phyloP scores from a whole-genome alignment of 2,329 filamentous ascomycete genomes.

The Orbilia javanica region DNA sequence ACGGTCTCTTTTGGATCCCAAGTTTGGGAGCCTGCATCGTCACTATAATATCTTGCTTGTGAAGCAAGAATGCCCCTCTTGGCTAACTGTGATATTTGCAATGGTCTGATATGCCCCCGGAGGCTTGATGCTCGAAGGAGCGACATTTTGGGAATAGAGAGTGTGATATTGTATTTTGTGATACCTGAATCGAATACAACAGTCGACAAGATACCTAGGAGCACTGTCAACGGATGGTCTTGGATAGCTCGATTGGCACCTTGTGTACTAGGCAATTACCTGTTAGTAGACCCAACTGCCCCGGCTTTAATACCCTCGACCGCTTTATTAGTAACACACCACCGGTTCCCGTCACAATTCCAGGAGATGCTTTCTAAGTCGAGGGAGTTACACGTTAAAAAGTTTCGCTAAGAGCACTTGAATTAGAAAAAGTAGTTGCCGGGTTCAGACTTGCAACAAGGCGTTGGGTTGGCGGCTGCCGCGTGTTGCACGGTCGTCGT shows the following conservation, averaged over 20 bases:
- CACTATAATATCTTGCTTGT: constrained; percentile 1
- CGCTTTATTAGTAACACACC: background rate
- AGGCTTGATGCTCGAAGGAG: constrained; percentile 44
- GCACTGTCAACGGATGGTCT: background rate
- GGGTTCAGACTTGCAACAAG: constrained; percentile 47
- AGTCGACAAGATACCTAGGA: background rate
- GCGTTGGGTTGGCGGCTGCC: constrained; percentile 31
- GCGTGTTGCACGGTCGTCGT: constrained; percentile 58
- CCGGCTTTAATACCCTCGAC: background rate
- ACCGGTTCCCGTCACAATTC: background rate
- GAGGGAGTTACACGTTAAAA: background rate
- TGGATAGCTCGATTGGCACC: background rate
- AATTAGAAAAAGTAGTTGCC: constrained; percentile 12
- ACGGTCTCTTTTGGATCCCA: background rate
- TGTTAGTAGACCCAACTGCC: background rate
- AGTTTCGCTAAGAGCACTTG: constrained; percentile 44
- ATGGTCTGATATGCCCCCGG: constrained; percentile 7
- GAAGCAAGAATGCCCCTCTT: background rate
- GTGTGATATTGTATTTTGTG: background rate
- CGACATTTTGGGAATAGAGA: constrained; percentile 24
- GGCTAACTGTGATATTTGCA: background rate
- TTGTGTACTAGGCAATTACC: background rate
- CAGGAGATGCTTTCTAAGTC: background rate
- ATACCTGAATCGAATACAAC: background rate
- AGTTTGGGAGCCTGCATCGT: background rate